Evolutionary conservation across 371 early-diverging fungal species (phyloP), one percentile per base, ranked within the genome.

Genomic region (Synchytrium microbalum): DNA sequence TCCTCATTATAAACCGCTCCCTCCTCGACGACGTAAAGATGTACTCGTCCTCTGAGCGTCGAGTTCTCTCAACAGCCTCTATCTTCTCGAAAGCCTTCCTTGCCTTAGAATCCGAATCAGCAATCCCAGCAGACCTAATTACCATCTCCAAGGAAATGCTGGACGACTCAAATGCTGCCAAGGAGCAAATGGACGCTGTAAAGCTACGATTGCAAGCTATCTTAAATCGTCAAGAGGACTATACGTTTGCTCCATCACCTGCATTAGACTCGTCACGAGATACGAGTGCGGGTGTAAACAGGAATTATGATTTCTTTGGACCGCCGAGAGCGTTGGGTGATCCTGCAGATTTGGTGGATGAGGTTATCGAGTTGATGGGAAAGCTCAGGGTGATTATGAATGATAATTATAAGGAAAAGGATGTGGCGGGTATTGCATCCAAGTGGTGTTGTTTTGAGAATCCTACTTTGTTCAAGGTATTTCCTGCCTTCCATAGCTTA

Each of bases 131-230:
- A 38, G 46, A 38, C 19, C 71, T 88, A 64, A 80, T 93, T 25
- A 70, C 78, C 2, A 87, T 91, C 33, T 86, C 87, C 66, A 86
- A 92, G 65, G 95, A 93, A 29, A 87, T 96, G 84, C 75, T 97
- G 23, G 98, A 97, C 69, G 98, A 96, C 68, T 89, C 88, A 68
- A 88, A 92, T 67, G 92, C 88, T 0, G 96, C 95, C 55, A 97
- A 97, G 71, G 93, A 92, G 65, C 89, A 88, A 64, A 90, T 88
- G 67, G 98, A 97, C 64, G 71, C 64, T 2, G 93, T 92, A 52
- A 96, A 96, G 69, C 73, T 75, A 53, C 79, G 87, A 60, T 82
- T 97, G 54, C 83, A 84, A 62, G 64, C 53, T 24, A 72, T 78
- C 58, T 61, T 67, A 69, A 80, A 80, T 65, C 69, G 73, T 5